A percentile compares a stretch with the other conserved stretches of the same genome.
Conservation (phyloP, 805 yeast species). For the Candida xyloterini region DNA sequence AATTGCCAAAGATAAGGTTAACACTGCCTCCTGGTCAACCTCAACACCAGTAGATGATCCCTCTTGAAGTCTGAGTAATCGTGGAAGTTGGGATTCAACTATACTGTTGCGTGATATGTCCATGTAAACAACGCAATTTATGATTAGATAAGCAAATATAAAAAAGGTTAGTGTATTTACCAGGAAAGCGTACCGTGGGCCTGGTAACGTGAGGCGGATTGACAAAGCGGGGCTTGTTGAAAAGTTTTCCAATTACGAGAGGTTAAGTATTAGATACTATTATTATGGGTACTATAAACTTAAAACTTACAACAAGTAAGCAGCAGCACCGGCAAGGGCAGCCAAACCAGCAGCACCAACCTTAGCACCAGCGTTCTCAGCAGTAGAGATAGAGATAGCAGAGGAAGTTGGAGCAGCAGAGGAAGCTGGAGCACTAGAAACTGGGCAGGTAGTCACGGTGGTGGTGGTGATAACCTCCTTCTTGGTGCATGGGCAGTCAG, state of each 20-base stretch:
- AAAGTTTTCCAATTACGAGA: background rate
- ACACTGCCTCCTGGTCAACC: constrained; percentile 15
- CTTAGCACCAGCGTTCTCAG: constrained; percentile 34
- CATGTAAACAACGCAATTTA: constrained; percentile 1
- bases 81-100: constrained; percentile 11
- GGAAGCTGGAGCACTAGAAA: constrained; percentile 4
- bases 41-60: background rate
- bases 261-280: background rate
- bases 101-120: constrained; percentile 1
- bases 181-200: too few relatives aligned
- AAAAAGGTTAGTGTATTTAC: background rate
- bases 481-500: constrained; percentile 83
- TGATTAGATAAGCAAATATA: background rate
- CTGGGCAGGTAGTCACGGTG: constrained; percentile 21
- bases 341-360: constrained; percentile 40
- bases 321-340: constrained; percentile 38
- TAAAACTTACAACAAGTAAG: constrained; percentile 35
- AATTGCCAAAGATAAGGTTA: constrained; percentile 15
- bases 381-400: constrained; percentile 23
- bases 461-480: constrained; percentile 24
- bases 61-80: constrained; percentile 5
- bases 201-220: too few relatives aligned
- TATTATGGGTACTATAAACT: constrained; percentile 7
- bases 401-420: constrained; percentile 18
- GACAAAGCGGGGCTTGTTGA: too few relatives aligned